These are phyloP conservation scores for Heteromeles arbutifolia DNA, from an alignment of 306 rosid genomes.

Conservation along the genomic window DNA sequence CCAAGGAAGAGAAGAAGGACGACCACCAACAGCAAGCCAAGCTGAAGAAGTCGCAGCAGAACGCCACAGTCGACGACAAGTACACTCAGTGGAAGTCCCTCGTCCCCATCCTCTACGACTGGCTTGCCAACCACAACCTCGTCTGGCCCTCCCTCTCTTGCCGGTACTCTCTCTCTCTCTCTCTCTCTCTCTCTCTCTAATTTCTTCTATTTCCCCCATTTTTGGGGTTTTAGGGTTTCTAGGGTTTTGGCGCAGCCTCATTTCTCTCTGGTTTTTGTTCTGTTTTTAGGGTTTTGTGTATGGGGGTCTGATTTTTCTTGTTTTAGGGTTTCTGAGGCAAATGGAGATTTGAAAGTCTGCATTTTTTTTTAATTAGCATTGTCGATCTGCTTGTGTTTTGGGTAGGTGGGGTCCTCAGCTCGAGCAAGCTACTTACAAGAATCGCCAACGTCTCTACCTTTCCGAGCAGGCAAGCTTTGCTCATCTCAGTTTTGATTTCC, in stretches of 20 bases:
- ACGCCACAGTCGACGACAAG: constrained; percentile 63
- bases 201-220: neutral
- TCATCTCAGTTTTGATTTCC: neutral
- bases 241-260: neutral
- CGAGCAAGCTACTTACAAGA: constrained; percentile 76
- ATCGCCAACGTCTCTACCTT: constrained; percentile 80
- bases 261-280: neutral
- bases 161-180: constrained; percentile 35
- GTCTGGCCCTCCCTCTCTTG: constrained; percentile 96
- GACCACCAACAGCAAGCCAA: constrained; percentile 31
- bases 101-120: constrained; percentile 86
- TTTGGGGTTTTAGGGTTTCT: constrained; percentile 8
- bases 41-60: constrained; percentile 44
- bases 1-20: constrained; percentile 73
- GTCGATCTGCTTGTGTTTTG: neutral
- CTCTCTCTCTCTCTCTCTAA: neutral
- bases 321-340: neutral
- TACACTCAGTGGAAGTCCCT: constrained; percentile 87
- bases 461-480: constrained; percentile 62
- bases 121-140: constrained; percentile 95
- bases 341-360: neutral
- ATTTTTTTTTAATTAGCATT: neutral
- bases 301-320: neutral
- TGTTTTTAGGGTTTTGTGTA: neutral
- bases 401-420: constrained; percentile 88